A percentile compares a stretch with the other conserved stretches of the same genome.
Evolutionary conservation across 192 early-diverging fungal genomes (phyloP).

Genomic region (Podila epigama): DNA sequence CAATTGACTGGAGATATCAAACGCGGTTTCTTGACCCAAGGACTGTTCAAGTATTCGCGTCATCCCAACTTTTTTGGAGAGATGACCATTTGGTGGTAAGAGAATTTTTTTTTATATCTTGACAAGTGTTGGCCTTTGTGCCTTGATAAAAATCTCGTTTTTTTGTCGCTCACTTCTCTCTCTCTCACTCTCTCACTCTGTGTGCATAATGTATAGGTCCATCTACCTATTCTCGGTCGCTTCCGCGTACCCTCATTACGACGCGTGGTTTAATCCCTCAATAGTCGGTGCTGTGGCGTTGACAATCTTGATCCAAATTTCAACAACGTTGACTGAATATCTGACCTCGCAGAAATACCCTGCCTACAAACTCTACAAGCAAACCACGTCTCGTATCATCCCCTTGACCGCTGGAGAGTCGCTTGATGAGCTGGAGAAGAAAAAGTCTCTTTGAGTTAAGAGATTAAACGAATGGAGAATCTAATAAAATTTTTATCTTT

Average conservation of each 20-base stretch:
- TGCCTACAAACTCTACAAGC: conserved; percentile 71
- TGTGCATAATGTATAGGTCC: conserved; percentile 12
- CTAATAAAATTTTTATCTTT: no score
- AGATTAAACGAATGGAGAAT: neutral
- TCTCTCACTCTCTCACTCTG: neutral
- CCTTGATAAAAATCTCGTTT: neutral
- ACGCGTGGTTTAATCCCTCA: conserved; percentile 50
- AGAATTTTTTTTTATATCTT: neutral
- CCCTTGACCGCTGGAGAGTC: conserved; percentile 51
- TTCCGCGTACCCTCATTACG: conserved; percentile 43
- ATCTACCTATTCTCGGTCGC: conserved; percentile 67
- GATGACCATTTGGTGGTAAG: conserved; percentile 66
- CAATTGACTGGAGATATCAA: conserved; percentile 54
- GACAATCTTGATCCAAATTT: conserved; percentile 73
- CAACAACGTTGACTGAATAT: conserved; percentile 66
- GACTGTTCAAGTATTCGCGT: conserved; percentile 76
- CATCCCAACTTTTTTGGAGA: conserved; percentile 92
- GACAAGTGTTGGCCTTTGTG: no score
- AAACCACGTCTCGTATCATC: conserved; percentile 64
- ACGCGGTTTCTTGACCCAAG: conserved; percentile 76
- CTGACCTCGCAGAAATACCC: conserved; percentile 80
- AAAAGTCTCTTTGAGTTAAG: conserved; percentile 12
- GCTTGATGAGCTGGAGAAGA: conserved; percentile 33
- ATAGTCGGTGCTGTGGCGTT: conserved; percentile 61
- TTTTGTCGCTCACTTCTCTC: neutral